Evolutionary conservation across 805 yeast species (phyloP).

Genomic region (Kodamaea leandrae): DNA sequence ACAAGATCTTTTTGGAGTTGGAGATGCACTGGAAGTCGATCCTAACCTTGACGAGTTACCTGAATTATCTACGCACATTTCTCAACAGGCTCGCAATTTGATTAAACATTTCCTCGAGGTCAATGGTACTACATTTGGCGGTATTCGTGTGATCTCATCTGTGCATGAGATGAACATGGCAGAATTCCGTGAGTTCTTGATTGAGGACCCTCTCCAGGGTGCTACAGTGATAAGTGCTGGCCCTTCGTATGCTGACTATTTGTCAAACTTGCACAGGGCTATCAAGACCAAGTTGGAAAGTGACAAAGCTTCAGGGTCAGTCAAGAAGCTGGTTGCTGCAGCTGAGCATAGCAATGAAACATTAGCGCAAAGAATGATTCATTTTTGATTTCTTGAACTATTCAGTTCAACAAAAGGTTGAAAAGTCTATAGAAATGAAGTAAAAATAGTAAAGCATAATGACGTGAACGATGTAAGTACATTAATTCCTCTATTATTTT

Average conservation of each 20-base stretch:
- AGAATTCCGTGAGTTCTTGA: slow-evolving; percentile 54
- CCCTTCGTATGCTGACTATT: slow-evolving; percentile 63
- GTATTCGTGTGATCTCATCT: slow-evolving; percentile 61
- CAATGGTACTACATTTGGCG: slow-evolving; percentile 30
- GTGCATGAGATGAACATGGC: slow-evolving; percentile 59
- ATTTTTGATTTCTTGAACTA: slow-evolving; percentile 23
- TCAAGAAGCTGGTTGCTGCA: slow-evolving; percentile 26
- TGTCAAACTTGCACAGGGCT: slow-evolving; percentile 64
- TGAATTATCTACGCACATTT: slow-evolving; percentile 62
- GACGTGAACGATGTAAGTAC: too few relatives aligned
- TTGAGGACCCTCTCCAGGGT: slow-evolving; percentile 64
- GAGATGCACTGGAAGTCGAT: slow-evolving; percentile 45
- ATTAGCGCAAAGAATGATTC: slow-evolving; percentile 39
- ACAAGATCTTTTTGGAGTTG: slow-evolving; percentile 72
- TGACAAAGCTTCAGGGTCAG: slow-evolving; percentile 34
- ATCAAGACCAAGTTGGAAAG: slow-evolving; percentile 52
- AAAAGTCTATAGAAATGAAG: background rate
- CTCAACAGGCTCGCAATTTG: slow-evolving; percentile 63
- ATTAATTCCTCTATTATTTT: background rate
- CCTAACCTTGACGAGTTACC: slow-evolving; percentile 63
- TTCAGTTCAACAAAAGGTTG: background rate
- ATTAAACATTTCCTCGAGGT: slow-evolving; percentile 50
- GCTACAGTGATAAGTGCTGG: slow-evolving; percentile 36
- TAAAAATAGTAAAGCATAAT: background rate
- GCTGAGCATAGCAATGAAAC: slow-evolving; percentile 30